Evolutionary conservation across 768 basidiomycete species (phyloP), one percentile per base, ranked within the genome.

Genomic region (Chalciporus piperatus): DNA sequence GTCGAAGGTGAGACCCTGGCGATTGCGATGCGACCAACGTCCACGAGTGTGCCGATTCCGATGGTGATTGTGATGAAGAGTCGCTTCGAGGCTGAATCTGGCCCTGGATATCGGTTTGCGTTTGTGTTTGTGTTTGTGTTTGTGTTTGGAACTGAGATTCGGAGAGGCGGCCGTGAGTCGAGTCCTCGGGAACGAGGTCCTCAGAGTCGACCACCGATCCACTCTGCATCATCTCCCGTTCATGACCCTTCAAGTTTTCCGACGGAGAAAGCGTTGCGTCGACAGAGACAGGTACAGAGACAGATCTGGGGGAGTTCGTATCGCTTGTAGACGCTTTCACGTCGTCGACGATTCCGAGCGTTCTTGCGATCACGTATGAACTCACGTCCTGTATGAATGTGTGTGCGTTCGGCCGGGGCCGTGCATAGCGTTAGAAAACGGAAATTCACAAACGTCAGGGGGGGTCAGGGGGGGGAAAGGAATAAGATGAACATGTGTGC

Each of bases 361-460:
- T 91, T 51, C 89, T 84, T 12, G 87, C 90, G 63, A 92, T 87
- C 51, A 84, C 81, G 60, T 92, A 92, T 17, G 90, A 88, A 3
- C 82, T 74, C 48, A 92, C 81, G 65, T 92, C 89, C 89, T 92
- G 33, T 23, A 27, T 22, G 22, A 22, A 22, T 2, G 22, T 22
- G 22, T 22, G 27, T 27, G 6, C 6, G 27, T 45, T 47, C 11
- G 40, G 52, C 45, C 57, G 54, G 47, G 17, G 11, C 6, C 8
- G 54, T 35, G 40, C 42, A 30, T 52, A 33, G 22, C 41, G 28
- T 17, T 45, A 43, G 37, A 46, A 16, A 33, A 33, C 8, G 14
- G 33, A 37, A n/a, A 16, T 3, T 27, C 3, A 27, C 27, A 6
- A 27, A 27, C 7, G 27, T 9, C 27, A 27, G 22, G 35, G 0